A percentile compares a stretch with the other conserved stretches of the same genome.
These are phyloP conservation scores for Populus hybrid DNA, from an alignment of 441 rosid genomes.

Conservation along the genomic window DNA sequence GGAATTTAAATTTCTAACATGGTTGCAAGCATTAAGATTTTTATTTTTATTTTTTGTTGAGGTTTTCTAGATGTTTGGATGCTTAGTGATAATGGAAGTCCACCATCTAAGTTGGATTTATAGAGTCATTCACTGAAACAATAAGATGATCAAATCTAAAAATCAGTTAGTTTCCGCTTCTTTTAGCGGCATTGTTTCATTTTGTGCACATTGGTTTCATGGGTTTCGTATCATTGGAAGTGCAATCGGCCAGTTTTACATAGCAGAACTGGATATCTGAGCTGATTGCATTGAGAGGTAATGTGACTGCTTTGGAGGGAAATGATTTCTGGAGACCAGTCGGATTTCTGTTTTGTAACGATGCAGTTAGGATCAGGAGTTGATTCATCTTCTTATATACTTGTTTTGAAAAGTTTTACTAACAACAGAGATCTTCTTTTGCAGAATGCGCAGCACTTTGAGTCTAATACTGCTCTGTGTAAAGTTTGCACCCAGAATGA, in stretches of 20 bases:
- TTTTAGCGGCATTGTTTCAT: neutral
- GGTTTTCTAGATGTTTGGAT: neutral
- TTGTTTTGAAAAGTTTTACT: neutral
- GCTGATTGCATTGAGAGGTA: neutral
- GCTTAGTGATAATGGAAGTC: neutral
- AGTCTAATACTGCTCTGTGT: constrained; percentile 78
- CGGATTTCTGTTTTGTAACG: neutral
- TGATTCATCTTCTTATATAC: neutral
- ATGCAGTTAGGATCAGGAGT: neutral
- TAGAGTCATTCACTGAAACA: neutral
- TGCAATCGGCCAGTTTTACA: neutral
- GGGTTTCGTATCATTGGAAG: neutral
- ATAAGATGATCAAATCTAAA: neutral
- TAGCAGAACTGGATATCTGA: neutral
- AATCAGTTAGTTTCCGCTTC: neutral
- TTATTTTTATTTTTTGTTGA: no score
- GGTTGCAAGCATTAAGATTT: neutral
- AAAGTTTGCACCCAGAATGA: constrained; percentile 61
- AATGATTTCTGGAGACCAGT: neutral
- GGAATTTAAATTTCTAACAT: neutral
- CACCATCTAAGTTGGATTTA: neutral
- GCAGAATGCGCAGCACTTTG: constrained; percentile 87
- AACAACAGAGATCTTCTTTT: neutral
- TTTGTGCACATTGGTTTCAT: neutral
- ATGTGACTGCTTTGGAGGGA: neutral